Percentiles rank a stretch among this genome's conserved stretches.
Evolutionary conservation across 1,139 yeast species (phyloP).

Genomic region (Protomyces inundatus): DNA sequence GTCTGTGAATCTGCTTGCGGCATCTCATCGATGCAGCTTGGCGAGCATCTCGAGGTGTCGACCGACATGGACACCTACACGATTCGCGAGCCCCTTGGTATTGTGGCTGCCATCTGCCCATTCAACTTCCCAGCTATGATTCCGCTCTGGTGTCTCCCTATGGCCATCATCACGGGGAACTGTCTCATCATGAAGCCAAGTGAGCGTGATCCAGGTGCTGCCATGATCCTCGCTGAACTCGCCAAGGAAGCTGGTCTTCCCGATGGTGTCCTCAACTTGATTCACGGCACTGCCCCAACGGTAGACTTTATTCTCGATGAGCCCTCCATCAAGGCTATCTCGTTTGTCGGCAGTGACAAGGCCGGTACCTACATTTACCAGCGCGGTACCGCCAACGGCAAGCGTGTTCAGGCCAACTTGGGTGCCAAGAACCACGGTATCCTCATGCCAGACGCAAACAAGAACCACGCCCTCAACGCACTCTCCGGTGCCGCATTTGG

Average conservation of each 20-base stretch:
- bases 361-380: slow-evolving; percentile 71
- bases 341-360: slow-evolving; percentile 72
- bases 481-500: slow-evolving; percentile 76
- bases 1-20: slow-evolving; percentile 64
- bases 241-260: slow-evolving; percentile 75
- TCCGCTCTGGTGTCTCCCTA: slow-evolving; percentile 77
- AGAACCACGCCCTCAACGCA: slow-evolving; percentile 60
- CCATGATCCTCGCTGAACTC: slow-evolving; percentile 68
- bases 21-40: slow-evolving; percentile 58
- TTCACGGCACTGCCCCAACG: slow-evolving; percentile 72
- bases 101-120: slow-evolving; percentile 35
- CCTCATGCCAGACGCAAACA: slow-evolving; percentile 68
- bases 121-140: slow-evolving; percentile 70
- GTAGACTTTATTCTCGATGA: slow-evolving; percentile 70
- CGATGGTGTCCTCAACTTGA: slow-evolving; percentile 55
- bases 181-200: slow-evolving; percentile 72
- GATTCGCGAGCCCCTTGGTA: slow-evolving; percentile 52
- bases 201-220: slow-evolving; percentile 74
- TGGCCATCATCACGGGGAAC: slow-evolving; percentile 71
- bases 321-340: slow-evolving; percentile 71
- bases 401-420: slow-evolving; percentile 70
- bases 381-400: slow-evolving; percentile 63
- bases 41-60: slow-evolving; percentile 63
- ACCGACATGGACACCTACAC: slow-evolving; percentile 75
- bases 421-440: slow-evolving; percentile 77